Evolutionary conservation across 495 filamentous ascomycete species (phyloP).

Genomic region (Xylona heveae): DNA sequence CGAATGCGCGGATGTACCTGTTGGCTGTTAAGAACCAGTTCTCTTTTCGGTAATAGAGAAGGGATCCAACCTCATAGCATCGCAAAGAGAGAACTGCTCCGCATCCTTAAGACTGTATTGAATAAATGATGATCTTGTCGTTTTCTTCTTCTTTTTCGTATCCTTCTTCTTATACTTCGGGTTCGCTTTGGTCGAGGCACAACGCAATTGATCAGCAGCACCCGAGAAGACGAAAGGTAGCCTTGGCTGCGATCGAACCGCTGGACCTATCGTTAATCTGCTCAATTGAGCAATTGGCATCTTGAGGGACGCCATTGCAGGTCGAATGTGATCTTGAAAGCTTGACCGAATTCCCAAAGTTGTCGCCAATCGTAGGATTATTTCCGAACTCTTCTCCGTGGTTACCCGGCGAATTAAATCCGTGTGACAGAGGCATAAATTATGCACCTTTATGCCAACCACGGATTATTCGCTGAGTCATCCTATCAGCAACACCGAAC

Average conservation of each 20-base stretch:
- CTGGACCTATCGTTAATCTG: conserved; percentile 6
- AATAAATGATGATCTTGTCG: conserved; percentile 36
- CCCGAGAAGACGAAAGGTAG: conserved; percentile 4
- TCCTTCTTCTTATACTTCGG: conserved; percentile 24
- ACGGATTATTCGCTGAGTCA: too few relatives aligned
- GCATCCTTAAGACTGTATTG: conserved; percentile 36
- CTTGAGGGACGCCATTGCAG: conserved; percentile 10
- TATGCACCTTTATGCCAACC: too few relatives aligned
- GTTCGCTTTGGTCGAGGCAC: conserved; percentile 14
- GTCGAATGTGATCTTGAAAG: too few relatives aligned
- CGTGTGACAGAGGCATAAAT: too few relatives aligned
- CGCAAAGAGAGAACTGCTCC: conserved; percentile 58
- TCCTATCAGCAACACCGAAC: too few relatives aligned
- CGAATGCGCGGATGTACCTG: conserved; percentile 76
- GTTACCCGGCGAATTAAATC: too few relatives aligned
- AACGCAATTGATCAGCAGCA: conserved; percentile 12
- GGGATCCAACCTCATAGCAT: conserved; percentile 70
- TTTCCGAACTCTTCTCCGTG: too few relatives aligned
- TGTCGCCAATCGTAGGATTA: too few relatives aligned
- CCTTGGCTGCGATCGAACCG: neutral
- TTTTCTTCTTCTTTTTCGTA: conserved; percentile 42
- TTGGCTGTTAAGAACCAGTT: neutral
- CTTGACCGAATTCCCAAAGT: too few relatives aligned
- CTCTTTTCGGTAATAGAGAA: neutral
- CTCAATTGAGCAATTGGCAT: conserved; percentile 13